Conservation (phyloP, 768 basidiomycete genomes). For the Cubamyces lactineus region DNA sequence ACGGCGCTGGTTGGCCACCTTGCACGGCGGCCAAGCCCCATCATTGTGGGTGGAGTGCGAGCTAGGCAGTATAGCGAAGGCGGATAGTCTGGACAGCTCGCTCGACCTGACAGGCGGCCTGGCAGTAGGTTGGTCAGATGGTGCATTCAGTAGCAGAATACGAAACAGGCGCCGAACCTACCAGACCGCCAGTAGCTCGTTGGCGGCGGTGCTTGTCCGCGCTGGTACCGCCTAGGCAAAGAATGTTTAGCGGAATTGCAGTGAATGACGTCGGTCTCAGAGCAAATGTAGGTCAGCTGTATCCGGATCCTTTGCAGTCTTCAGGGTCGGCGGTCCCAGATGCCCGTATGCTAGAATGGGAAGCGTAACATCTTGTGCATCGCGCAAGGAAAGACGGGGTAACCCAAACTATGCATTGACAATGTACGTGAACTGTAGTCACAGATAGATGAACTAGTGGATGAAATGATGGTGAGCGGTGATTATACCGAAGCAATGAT, state of each 20-base stretch:
- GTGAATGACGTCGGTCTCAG: neutral
- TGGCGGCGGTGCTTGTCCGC: neutral
- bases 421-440: slow-evolving; percentile 7
- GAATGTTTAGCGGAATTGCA: slow-evolving; percentile 3
- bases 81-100: neutral
- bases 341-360: too few species aligned
- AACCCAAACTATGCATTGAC: slow-evolving; percentile 15
- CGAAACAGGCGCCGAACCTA: too few species aligned
- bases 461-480: slow-evolving; percentile 16
- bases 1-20: neutral
- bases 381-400: neutral
- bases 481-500: slow-evolving; percentile 20
- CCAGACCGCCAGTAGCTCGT: neutral
- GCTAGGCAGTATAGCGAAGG: neutral
- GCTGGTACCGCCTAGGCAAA: too few species aligned
- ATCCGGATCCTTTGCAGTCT: too few species aligned
- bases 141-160: neutral
- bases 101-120: neutral
- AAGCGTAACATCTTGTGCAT: too few species aligned
- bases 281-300: neutral
- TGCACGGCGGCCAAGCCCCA: neutral
- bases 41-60: neutral
- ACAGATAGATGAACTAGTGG: slow-evolving; percentile 9
- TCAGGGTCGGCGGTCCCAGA: too few species aligned
- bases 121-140: neutral